Evolutionary conservation across 768 basidiomycete species (phyloP).

Genomic region (Agaricus sinodeliciosus): DNA sequence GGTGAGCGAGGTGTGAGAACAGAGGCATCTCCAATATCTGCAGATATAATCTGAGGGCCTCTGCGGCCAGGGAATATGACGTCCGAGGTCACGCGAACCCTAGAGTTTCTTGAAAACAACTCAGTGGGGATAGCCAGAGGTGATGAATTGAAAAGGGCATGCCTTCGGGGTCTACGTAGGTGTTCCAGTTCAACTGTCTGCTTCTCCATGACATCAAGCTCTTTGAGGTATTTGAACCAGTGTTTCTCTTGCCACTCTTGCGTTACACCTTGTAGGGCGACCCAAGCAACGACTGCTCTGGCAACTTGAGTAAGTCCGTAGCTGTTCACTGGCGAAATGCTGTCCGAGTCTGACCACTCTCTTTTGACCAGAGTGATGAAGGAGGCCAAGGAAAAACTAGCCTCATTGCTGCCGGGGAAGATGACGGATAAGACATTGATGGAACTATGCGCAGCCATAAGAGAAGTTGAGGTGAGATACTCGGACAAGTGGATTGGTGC

Average conservation of each 20-base stretch:
- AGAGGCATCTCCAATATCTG: constrained; percentile 68
- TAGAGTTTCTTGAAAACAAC: constrained; percentile 35
- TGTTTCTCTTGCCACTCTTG: constrained; percentile 71
- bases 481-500: constrained; percentile 72
- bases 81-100: constrained; percentile 68
- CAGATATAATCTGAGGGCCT: constrained; percentile 67
- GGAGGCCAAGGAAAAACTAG: constrained; percentile 73
- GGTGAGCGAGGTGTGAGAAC: not conserved
- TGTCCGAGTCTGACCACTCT: constrained; percentile 61
- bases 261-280: constrained; percentile 74
- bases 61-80: constrained; percentile 58
- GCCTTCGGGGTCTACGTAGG: constrained; percentile 26
- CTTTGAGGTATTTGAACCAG: constrained; percentile 61
- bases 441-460: constrained; percentile 68
- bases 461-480: constrained; percentile 68
- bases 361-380: constrained; percentile 76
- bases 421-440: constrained; percentile 68
- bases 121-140: constrained; percentile 1
- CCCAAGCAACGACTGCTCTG: constrained; percentile 72
- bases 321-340: constrained; percentile 48
- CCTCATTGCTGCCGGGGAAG: constrained; percentile 71
- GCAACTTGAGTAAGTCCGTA: constrained; percentile 63
- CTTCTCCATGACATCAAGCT: constrained; percentile 55
- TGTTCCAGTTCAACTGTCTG: constrained; percentile 18
- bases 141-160: not conserved